Conservation (phyloP, 805 yeast genomes). For the Kluyveromyces siamensis region DNA sequence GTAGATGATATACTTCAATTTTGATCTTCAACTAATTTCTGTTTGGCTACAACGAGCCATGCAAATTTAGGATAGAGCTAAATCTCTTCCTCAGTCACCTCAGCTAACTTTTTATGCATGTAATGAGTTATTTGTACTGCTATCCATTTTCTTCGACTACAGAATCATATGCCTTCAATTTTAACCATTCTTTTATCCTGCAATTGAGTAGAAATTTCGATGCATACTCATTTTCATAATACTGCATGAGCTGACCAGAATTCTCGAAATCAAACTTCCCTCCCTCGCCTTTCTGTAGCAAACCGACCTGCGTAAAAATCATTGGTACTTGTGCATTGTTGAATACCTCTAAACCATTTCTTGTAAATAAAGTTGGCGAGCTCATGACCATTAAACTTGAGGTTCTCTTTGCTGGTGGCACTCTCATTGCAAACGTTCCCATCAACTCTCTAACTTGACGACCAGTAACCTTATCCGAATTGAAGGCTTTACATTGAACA, state of each 20-base stretch:
- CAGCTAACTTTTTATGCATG: too few relatives aligned
- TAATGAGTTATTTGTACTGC: not conserved
- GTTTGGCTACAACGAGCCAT: not conserved
- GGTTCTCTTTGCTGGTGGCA: slow-evolving; percentile 11
- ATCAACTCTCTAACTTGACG: slow-evolving; percentile 25
- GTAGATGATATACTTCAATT: not conserved
- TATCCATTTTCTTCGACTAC: not conserved
- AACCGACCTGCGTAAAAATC: slow-evolving; percentile 21
- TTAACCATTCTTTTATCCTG: slow-evolving; percentile 23
- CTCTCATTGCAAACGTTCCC: slow-evolving; percentile 22
- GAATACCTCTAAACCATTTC: slow-evolving; percentile 21
- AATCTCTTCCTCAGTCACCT: not conserved
- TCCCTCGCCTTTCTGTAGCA: slow-evolving; percentile 10
- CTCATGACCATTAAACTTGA: slow-evolving; percentile 22
- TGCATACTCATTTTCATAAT: slow-evolving; percentile 26
- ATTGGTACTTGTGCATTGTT: slow-evolving; percentile 22
- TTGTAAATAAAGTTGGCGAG: slow-evolving; percentile 25
- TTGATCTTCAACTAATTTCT: too few relatives aligned
- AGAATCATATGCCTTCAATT: slow-evolving; percentile 10
- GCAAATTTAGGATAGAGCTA: not conserved
- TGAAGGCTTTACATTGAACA: slow-evolving; percentile 28
- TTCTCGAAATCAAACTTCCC: slow-evolving; percentile 16
- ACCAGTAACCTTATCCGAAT: slow-evolving; percentile 20
- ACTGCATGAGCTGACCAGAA: slow-evolving; percentile 22
- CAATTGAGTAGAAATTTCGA: slow-evolving; percentile 18